Percentiles rank a stretch among this genome's conserved stretches.
Evolutionary conservation across 2,329 filamentous ascomycete genomes (phyloP).

Genomic region (Fusarium torreyae): DNA sequence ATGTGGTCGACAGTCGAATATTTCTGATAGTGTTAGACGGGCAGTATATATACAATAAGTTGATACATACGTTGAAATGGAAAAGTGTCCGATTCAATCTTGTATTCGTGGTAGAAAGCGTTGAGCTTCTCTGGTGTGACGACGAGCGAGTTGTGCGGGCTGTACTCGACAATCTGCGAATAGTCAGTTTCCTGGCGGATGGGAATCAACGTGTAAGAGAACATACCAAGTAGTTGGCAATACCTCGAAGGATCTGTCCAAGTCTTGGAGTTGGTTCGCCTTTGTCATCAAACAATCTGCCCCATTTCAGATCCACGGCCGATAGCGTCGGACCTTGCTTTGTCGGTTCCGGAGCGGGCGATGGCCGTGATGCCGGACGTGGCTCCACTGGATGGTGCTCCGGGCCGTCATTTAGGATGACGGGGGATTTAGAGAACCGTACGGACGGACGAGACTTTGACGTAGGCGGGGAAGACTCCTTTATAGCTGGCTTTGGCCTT

Average conservation of each 20-base stretch:
- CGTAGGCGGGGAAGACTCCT: slow-evolving; percentile 16
- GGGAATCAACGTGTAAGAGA: neutral
- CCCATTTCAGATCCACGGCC: slow-evolving; percentile 82
- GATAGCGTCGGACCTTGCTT: slow-evolving; percentile 33
- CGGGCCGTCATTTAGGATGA: slow-evolving; percentile 46
- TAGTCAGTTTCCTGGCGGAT: slow-evolving; percentile 5
- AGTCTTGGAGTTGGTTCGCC: slow-evolving; percentile 78
- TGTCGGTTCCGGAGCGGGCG: slow-evolving; percentile 16
- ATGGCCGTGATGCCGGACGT: slow-evolving; percentile 11
- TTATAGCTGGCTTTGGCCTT: slow-evolving; percentile 17
- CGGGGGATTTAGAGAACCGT: slow-evolving; percentile 52
- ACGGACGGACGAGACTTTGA: slow-evolving; percentile 49
- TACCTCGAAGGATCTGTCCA: slow-evolving; percentile 78
- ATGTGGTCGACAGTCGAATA: slow-evolving; percentile 64
- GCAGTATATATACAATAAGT: too few species aligned
- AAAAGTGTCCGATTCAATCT: slow-evolving; percentile 75
- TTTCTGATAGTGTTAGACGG: slow-evolving; percentile 55
- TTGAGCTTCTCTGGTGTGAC: slow-evolving; percentile 83
- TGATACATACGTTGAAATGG: slow-evolving; percentile 73
- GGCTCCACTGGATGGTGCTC: slow-evolving; percentile 16
- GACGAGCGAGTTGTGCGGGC: slow-evolving; percentile 66
- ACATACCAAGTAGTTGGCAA: slow-evolving; percentile 81
- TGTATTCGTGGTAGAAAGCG: slow-evolving; percentile 79
- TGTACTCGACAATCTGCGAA: slow-evolving; percentile 52
- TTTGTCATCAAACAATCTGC: slow-evolving; percentile 77